Conservation (phyloP, 2,329 filamentous ascomycete genomes). For the Eurotiales sp. region DNA sequence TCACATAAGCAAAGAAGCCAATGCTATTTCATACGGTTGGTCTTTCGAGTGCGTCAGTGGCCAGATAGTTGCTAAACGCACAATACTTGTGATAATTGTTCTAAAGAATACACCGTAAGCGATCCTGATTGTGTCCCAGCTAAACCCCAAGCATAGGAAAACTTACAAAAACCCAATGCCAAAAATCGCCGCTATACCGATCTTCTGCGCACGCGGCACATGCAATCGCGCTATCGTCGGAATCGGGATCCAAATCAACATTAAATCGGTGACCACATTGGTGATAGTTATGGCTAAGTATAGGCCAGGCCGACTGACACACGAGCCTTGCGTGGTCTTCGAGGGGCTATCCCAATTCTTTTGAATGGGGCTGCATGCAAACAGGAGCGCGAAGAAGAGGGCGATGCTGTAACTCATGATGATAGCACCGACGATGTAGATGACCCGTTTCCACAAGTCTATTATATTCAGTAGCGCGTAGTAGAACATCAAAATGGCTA, state of each 20-base stretch:
- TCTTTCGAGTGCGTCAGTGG: conserved; percentile 20
- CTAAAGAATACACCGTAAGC: conserved; percentile 3
- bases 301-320: conserved; percentile 16
- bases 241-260: conserved; percentile 21
- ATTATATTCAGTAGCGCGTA: conserved; percentile 15
- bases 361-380: conserved; percentile 21
- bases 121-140: too few species aligned
- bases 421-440: conserved; percentile 9
- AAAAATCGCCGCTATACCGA: conserved; percentile 14
- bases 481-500: conserved; percentile 21
- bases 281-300: conserved; percentile 22
- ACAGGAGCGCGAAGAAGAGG: conserved; percentile 15
- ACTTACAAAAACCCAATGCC: conserved; percentile 1
- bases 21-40: conserved; percentile 17
- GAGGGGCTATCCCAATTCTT: conserved; percentile 19
- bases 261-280: conserved; percentile 23
- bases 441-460: conserved; percentile 5
- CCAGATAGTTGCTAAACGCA: conserved; percentile 22
- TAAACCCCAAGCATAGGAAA: background rate
- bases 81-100: conserved; percentile 22
- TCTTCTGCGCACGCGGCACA: conserved; percentile 17
- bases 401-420: conserved; percentile 13
- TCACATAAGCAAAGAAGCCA: conserved; percentile 18
- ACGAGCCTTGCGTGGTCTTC: conserved; percentile 16
- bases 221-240: conserved; percentile 16